A percentile compares a stretch with the other conserved stretches of the same genome.
Conservation (phyloP, 2,329 filamentous ascomycete species). For the Raffaelea deltoideospora region DNA sequence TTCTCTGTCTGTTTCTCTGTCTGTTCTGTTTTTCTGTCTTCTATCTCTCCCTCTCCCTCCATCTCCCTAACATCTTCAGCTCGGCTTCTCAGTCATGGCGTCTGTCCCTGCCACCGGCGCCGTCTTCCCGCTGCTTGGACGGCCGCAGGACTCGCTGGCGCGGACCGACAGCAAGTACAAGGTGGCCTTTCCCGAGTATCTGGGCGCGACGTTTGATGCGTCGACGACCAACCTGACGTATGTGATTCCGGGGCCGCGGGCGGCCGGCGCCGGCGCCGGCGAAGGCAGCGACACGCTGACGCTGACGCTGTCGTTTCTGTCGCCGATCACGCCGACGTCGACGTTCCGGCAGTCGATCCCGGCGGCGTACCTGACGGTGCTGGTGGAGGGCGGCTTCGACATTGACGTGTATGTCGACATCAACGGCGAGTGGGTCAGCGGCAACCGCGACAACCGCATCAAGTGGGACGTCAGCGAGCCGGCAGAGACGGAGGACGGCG, state of each 20-base stretch:
- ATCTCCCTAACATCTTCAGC: slow-evolving; percentile 12
- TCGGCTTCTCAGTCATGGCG: slow-evolving; percentile 36
- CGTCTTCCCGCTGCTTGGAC: slow-evolving; percentile 35
- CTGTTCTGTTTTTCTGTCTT: too few relatives aligned
- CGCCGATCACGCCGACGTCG: slow-evolving; percentile 67
- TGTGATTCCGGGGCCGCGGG: slow-evolving; percentile 14
- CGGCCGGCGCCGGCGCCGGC: slow-evolving; percentile 9
- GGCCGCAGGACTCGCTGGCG: slow-evolving; percentile 32
- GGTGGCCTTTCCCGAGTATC: slow-evolving; percentile 21
- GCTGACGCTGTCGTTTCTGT: slow-evolving; percentile 43
- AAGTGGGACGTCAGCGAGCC: slow-evolving; percentile 48
- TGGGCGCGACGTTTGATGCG: slow-evolving; percentile 12
- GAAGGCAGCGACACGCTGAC: slow-evolving; percentile 13
- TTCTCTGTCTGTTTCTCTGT: too few relatives aligned
- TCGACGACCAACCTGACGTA: slow-evolving; percentile 24
- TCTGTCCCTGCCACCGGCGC: slow-evolving; percentile 24
- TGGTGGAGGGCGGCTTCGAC: slow-evolving; percentile 51
- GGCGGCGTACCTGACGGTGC: slow-evolving; percentile 62
- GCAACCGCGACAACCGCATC: slow-evolving; percentile 52
- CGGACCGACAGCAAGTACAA: slow-evolving; percentile 18
- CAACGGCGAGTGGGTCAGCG: slow-evolving; percentile 72
- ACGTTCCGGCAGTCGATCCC: slow-evolving; percentile 68
- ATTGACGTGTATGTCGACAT: slow-evolving; percentile 52
- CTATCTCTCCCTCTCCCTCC: not conserved
- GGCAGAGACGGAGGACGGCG: slow-evolving; percentile 5